These are phyloP conservation scores for Chytridium lagenaria DNA, from an alignment of 371 early-diverging fungal genomes.

Conservation along the genomic window DNA sequence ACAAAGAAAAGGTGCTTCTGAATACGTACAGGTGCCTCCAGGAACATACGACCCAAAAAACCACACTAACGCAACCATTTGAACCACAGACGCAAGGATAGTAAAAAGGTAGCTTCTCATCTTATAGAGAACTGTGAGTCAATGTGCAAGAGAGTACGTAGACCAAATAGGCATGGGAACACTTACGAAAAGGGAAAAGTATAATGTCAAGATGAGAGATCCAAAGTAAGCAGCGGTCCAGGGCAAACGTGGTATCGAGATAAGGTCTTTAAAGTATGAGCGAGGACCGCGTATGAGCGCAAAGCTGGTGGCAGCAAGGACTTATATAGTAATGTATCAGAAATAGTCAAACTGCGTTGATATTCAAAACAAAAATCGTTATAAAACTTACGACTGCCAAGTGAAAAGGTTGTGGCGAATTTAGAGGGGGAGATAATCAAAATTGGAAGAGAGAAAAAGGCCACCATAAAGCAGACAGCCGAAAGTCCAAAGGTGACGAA, in stretches of 20 bases:
- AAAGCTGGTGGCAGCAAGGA: conserved; percentile 52
- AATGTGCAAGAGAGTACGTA: neutral
- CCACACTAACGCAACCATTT: conserved; percentile 67
- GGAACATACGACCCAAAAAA: conserved; percentile 66
- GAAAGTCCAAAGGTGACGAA: conserved; percentile 33
- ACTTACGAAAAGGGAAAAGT: conserved; percentile 53
- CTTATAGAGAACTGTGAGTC: neutral
- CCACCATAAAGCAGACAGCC: conserved; percentile 39
- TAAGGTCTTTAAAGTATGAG: conserved; percentile 65
- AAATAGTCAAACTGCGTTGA: neutral
- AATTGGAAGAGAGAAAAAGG: conserved; percentile 34
- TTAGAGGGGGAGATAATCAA: conserved; percentile 41
- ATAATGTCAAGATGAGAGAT: conserved; percentile 66
- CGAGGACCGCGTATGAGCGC: conserved; percentile 70
- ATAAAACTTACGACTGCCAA: conserved; percentile 27
- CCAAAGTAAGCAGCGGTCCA: conserved; percentile 68
- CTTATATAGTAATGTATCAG: conserved; percentile 16
- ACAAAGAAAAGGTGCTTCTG: too few species aligned
- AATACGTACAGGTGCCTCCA: conserved; percentile 41
- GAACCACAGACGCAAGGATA: conserved; percentile 63
- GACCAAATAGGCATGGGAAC: neutral
- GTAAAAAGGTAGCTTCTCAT: conserved; percentile 60
- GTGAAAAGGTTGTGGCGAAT: conserved; percentile 36
- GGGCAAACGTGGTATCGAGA: conserved; percentile 64
- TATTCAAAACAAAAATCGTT: neutral